A percentile compares a stretch with the other conserved stretches of the same genome.
These are phyloP conservation scores for Scutellaria baicalensis DNA, from an alignment of 257 asterid genomes.

Conservation along the genomic window DNA sequence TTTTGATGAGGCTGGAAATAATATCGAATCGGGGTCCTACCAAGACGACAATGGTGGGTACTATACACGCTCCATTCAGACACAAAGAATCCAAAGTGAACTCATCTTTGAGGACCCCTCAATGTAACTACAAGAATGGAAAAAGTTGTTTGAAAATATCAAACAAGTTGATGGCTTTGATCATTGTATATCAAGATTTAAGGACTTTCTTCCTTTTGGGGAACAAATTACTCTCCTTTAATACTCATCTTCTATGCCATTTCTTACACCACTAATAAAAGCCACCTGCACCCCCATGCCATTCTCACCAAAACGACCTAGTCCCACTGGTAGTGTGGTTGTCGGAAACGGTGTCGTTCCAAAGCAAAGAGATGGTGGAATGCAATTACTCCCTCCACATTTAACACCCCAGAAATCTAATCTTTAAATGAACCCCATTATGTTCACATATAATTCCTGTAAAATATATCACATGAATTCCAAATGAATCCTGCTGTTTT, in stretches of 20 bases:
- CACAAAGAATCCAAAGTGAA: conserved; percentile 22
- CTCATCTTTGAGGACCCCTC: conserved; percentile 32
- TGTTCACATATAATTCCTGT: not conserved
- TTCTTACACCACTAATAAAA: not conserved
- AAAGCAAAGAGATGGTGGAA: not conserved
- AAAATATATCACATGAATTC: too few relatives aligned
- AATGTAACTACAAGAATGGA: conserved; percentile 6
- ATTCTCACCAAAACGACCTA: too few relatives aligned
- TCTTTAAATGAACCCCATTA: not conserved
- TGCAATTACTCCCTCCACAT: not conserved
- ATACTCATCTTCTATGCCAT: conserved; percentile 4
- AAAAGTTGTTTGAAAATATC: conserved; percentile 27
- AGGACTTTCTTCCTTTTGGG: conserved; percentile 60
- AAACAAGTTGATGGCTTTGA: conserved; percentile 21
- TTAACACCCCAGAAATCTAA: not conserved
- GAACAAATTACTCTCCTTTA: conserved; percentile 31
- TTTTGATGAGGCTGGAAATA: conserved; percentile 1
- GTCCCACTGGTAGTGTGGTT: too few relatives aligned
- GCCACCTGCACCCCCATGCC: too few relatives aligned
- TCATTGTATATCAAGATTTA: conserved; percentile 22
- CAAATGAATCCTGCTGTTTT: not conserved
- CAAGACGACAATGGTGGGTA: conserved; percentile 32
- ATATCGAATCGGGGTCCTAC: conserved; percentile 32
- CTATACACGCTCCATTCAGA: conserved; percentile 20
- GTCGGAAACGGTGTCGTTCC: too few relatives aligned